Conservation (phyloP, 129 eudicot species). For the Lonicera japonica region DNA sequence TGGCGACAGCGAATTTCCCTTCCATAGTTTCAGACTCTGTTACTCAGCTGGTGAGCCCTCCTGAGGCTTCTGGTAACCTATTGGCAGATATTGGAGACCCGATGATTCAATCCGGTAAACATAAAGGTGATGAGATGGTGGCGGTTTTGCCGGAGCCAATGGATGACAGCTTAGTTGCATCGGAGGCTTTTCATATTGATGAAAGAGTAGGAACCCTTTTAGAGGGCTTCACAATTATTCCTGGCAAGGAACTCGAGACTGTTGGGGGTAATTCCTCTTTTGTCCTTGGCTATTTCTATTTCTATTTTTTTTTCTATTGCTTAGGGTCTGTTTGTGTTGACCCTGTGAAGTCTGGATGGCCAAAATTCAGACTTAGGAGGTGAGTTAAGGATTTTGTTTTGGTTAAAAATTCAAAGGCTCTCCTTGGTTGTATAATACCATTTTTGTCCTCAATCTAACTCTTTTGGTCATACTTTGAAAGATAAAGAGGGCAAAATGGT, state of each 20-base stretch:
- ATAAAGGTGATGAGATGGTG: conserved; percentile 24
- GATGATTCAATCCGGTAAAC: conserved; percentile 19
- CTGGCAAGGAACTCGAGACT: conserved; percentile 79
- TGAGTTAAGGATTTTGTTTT: no score
- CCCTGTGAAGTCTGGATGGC: no score
- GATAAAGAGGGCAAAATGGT: no score
- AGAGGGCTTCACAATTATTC: conserved; percentile 49
- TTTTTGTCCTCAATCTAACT: no score
- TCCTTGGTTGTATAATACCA: no score
- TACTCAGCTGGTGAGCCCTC: conserved; percentile 72
- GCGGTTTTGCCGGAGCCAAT: conserved; percentile 24
- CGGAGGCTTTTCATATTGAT: conserved; percentile 45
- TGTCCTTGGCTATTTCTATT: not conserved
- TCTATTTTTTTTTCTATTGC: conserved; percentile 10
- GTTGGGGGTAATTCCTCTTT: conserved; percentile 50
- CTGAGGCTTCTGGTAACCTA: conserved; percentile 83
- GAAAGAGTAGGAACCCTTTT: conserved; percentile 75
- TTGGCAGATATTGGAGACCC: conserved; percentile 54
- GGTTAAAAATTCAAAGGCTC: no score
- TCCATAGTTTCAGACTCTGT: conserved; percentile 59
- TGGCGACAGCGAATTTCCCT: conserved; percentile 46
- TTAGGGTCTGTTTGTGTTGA: no score
- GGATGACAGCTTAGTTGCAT: conserved; percentile 10
- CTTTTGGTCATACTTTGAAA: no score
- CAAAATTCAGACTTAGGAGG: no score